phyloP scores from a whole-genome alignment of 352 stramenopile genomes.

The Phytophthora lateralis region DNA sequence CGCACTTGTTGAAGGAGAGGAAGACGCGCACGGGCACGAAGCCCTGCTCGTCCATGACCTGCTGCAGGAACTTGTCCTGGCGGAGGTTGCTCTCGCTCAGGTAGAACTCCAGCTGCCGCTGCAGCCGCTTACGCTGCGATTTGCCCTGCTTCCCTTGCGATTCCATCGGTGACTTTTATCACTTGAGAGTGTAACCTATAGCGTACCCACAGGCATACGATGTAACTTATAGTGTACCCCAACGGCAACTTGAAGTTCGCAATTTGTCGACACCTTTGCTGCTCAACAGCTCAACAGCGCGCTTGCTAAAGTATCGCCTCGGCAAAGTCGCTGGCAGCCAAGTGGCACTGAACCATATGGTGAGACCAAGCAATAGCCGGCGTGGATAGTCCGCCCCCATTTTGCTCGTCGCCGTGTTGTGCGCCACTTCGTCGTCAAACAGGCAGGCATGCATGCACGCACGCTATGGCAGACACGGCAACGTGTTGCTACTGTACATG shows the following conservation, averaged over 20 bases:
- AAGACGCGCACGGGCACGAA: constrained; percentile 63
- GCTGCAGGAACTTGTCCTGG: constrained; percentile 82
- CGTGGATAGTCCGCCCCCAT: constrained; percentile 30
- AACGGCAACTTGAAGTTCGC: constrained; percentile 1
- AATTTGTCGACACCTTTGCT: not conserved
- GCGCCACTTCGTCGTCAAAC: constrained; percentile 33
- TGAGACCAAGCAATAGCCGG: constrained; percentile 6
- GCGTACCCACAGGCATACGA: not conserved
- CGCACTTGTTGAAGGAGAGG: constrained; percentile 73
- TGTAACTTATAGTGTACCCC: constrained; percentile 1
- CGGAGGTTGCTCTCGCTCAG: constrained; percentile 77
- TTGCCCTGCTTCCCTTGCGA: constrained; percentile 34
- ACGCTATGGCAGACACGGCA: not conserved
- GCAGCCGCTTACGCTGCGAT: constrained; percentile 70
- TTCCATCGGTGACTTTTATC: constrained; percentile 15
- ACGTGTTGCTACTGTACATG: not conserved
- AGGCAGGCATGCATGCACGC: constrained; percentile 3
- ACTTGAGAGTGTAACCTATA: constrained; percentile 6
- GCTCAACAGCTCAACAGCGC: not conserved
- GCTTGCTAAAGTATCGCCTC: not conserved
- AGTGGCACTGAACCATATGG: constrained; percentile 20
- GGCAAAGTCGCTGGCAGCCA: constrained; percentile 13
- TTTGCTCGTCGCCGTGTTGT: constrained; percentile 21
- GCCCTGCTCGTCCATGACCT: constrained; percentile 69
- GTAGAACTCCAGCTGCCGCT: constrained; percentile 87